Evolutionary conservation across 192 early-diverging fungal genomes (phyloP).

Genomic region (Coemansia sp.): DNA sequence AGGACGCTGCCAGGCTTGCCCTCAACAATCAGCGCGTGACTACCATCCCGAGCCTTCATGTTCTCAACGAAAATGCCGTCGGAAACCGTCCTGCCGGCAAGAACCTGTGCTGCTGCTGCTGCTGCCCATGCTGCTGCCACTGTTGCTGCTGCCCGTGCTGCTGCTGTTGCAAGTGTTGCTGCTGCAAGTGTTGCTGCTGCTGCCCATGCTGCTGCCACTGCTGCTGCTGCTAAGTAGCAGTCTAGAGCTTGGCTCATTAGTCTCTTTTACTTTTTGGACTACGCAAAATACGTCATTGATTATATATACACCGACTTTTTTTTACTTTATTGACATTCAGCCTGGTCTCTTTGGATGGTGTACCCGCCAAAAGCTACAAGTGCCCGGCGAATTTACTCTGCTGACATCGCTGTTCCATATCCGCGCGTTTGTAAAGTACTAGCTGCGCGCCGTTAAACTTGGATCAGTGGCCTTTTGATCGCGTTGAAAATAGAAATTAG

Average conservation of each 20-base stretch:
- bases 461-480: not conserved
- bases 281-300: not conserved
- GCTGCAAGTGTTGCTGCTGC: conserved; percentile 30
- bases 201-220: conserved; percentile 32
- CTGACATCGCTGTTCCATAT: too few relatives aligned
- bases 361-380: not conserved
- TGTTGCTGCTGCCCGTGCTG: conserved; percentile 39
- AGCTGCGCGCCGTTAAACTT: not conserved
- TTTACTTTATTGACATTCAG: not conserved
- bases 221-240: conserved; percentile 23
- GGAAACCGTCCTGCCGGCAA: conserved; percentile 45
- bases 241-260: not conserved
- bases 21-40: conserved; percentile 16
- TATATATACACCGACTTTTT: not conserved
- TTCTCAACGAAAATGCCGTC: conserved; percentile 15
- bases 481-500: too few relatives aligned
- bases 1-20: conserved; percentile 11
- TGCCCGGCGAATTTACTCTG: too few relatives aligned
- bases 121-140: conserved; percentile 34
- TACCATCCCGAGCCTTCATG: not conserved
- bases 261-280: not conserved
- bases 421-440: not conserved
- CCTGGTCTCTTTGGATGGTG: not conserved
- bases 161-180: conserved; percentile 33
- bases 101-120: conserved; percentile 50